Percentiles rank a stretch among this genome's conserved stretches.
Conservation (phyloP, 495 filamentous ascomycete genomes). For the Schizothecium vesticola region DNA sequence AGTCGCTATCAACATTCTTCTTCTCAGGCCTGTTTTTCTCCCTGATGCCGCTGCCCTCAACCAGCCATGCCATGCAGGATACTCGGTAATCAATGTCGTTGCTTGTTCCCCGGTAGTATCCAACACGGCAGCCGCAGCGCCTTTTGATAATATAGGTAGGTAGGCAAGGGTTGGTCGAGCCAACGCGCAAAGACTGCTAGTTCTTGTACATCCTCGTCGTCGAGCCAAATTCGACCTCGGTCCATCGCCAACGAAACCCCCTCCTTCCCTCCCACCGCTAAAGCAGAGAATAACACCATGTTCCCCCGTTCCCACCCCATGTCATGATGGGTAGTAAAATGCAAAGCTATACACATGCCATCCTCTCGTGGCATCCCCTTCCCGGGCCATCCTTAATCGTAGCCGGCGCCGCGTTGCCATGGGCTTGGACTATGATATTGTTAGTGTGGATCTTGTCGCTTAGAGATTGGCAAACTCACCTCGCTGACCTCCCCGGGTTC, state of each 20-base stretch:
- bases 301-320: conserved; percentile 1
- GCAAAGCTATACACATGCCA: conserved; percentile 11
- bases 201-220: neutral
- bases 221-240: neutral
- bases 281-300: conserved; percentile 8
- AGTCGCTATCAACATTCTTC: neutral
- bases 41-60: neutral
- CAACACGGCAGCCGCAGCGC: neutral
- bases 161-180: neutral
- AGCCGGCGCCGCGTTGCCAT: conserved; percentile 53
- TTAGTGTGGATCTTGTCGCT: conserved; percentile 19
- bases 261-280: neutral
- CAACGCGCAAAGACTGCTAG: neutral
- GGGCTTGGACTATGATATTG: conserved; percentile 30
- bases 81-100: neutral
- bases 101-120: neutral
- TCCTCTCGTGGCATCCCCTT: neutral
- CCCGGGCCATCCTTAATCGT: conserved; percentile 29
- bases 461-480: neutral
- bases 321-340: conserved; percentile 9
- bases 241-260: neutral
- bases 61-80: neutral
- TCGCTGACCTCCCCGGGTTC: neutral
- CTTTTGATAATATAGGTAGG: neutral
- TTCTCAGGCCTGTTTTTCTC: neutral